phyloP scores from a whole-genome alignment of 495 filamentous ascomycete genomes.

The Bathelium albidoporum region DNA sequence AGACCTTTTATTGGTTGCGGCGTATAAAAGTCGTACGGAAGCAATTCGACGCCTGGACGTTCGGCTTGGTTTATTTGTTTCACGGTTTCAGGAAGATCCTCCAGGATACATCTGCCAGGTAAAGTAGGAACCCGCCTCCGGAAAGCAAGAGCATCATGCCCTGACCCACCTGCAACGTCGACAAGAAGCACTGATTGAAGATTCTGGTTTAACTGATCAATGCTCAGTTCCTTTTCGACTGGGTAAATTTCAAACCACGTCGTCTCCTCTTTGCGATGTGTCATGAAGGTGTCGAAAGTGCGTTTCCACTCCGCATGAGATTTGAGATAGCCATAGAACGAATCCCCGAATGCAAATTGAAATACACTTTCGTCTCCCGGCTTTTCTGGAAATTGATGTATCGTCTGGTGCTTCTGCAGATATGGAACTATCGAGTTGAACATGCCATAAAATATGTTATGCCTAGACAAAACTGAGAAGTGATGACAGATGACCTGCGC shows the following conservation, averaged over 20 bases:
- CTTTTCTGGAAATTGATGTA: conserved; percentile 9
- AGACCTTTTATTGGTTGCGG: conserved; percentile 13
- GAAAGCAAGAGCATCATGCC: conserved; percentile 10
- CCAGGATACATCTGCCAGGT: conserved; percentile 10
- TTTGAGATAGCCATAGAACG: conserved; percentile 5
- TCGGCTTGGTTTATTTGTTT: not conserved
- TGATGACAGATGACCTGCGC: not conserved
- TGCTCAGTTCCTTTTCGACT: conserved; percentile 2
- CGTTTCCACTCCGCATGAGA: conserved; percentile 4
- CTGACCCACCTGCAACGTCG: conserved; percentile 12
- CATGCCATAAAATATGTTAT: not conserved
- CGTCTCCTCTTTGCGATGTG: not conserved
- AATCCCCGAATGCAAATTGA: conserved; percentile 9
- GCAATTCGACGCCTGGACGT: conserved; percentile 4
- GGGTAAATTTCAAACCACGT: conserved; percentile 13
- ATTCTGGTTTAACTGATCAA: not conserved
- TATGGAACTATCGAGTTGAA: not conserved
- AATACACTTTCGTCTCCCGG: conserved; percentile 3
- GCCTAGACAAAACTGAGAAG: not conserved
- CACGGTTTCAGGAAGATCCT: conserved; percentile 10
- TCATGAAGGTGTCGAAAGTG: conserved; percentile 12
- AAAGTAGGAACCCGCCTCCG: not conserved
- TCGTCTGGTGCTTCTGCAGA: not conserved
- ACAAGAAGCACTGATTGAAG: conserved; percentile 9
- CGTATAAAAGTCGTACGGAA: conserved; percentile 14